Evolutionary conservation across 2,329 filamentous ascomycete genomes (phyloP).

Genomic region (Ascochyta rabiei): DNA sequence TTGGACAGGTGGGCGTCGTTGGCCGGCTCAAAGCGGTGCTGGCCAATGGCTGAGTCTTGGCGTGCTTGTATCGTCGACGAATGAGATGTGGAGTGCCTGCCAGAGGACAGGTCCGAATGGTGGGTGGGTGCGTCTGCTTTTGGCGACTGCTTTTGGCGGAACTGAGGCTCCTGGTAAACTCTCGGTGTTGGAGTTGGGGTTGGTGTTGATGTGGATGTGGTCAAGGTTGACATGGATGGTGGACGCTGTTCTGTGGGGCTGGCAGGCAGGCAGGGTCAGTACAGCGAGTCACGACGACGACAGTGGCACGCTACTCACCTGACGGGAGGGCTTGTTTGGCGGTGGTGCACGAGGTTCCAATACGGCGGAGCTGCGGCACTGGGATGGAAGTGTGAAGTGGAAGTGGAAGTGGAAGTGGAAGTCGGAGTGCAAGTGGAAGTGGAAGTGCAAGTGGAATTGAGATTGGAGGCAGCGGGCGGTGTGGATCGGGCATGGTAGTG

Average conservation of each 20-base stretch:
- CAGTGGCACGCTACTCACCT: slow-evolving; percentile 5
- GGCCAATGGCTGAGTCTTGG: slow-evolving; percentile 32
- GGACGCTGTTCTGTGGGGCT: slow-evolving; percentile 14
- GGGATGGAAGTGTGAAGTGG: neutral
- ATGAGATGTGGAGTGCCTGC: slow-evolving; percentile 9
- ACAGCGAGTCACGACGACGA: neutral
- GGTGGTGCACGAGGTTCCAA: slow-evolving; percentile 23
- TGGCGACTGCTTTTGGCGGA: slow-evolving; percentile 7
- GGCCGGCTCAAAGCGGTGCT: slow-evolving; percentile 23
- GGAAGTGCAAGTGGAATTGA: neutral
- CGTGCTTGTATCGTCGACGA: slow-evolving; percentile 19
- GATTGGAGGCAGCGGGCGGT: slow-evolving; percentile 9
- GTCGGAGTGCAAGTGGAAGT: too few relatives aligned
- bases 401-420: neutral
- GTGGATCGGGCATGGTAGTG: slow-evolving; percentile 8
- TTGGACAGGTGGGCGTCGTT: slow-evolving; percentile 24
- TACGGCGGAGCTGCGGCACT: slow-evolving; percentile 2
- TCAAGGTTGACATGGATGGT: neutral
- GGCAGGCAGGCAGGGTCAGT: slow-evolving; percentile 2
- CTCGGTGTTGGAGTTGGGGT: neutral
- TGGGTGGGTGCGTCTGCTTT: slow-evolving; percentile 13
- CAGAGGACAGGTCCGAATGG: slow-evolving; percentile 15
- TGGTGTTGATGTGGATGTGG: too few relatives aligned
- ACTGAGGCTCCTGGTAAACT: slow-evolving; percentile 4
- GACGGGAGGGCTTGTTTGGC: slow-evolving; percentile 12